These are phyloP conservation scores for Macrophomina tecta DNA, from an alignment of 2,329 filamentous ascomycete species.

Conservation along the genomic window DNA sequence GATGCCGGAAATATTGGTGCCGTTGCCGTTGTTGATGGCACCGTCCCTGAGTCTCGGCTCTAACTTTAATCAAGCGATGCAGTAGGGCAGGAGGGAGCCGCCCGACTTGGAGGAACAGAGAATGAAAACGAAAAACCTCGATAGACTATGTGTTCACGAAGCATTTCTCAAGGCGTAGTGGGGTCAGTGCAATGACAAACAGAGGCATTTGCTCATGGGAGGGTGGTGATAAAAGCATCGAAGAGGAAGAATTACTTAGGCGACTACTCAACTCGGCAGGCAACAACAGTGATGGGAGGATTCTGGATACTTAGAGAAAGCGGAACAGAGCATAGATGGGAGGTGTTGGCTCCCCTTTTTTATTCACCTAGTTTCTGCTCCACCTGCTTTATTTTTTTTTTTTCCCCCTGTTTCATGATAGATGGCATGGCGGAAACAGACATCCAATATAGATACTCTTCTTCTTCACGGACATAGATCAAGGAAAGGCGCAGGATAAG, in stretches of 20 bases:
- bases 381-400: neutral
- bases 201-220: slow-evolving; percentile 9
- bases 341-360: neutral
- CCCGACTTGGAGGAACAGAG: neutral
- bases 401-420: slow-evolving; percentile 1
- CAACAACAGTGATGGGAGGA: neutral
- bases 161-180: slow-evolving; percentile 24
- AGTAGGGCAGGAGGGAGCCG: neutral
- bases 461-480: neutral
- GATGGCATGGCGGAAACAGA: neutral
- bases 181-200: neutral
- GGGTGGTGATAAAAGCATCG: neutral
- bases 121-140: neutral
- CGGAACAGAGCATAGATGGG: slow-evolving; percentile 6
- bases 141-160: slow-evolving; percentile 23
- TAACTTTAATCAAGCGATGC: neutral
- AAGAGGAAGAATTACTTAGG: neutral
- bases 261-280: slow-evolving; percentile 2
- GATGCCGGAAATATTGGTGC: slow-evolving; percentile 49
- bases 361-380: neutral
- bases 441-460: slow-evolving; percentile 10
- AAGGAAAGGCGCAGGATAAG: neutral
- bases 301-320: slow-evolving; percentile 21
- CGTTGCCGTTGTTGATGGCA: slow-evolving; percentile 48
- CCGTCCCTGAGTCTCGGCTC: slow-evolving; percentile 39